phyloP scores from a whole-genome alignment of 495 filamentous ascomycete species.

The Hypoxylon rickii region DNA sequence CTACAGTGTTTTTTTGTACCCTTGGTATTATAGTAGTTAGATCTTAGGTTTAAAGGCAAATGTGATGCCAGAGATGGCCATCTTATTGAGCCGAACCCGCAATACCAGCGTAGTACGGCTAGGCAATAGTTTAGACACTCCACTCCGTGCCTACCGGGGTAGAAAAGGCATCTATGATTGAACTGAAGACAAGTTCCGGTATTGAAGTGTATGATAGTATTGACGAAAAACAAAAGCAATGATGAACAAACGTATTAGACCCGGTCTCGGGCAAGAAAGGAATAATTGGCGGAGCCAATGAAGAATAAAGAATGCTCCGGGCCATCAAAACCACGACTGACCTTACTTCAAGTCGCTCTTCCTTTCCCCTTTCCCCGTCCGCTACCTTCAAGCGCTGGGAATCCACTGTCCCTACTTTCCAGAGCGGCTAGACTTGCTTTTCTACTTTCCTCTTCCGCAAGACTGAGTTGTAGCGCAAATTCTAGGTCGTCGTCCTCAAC shows the following conservation, averaged over 20 bases:
- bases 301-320: background rate
- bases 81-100: too few relatives aligned
- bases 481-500: slow-evolving; percentile 71
- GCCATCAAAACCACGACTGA: background rate
- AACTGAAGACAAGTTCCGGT: background rate
- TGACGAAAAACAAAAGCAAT: background rate
- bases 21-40: too few relatives aligned
- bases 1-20: too few relatives aligned
- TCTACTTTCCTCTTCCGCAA: slow-evolving; percentile 73
- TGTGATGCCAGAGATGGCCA: too few relatives aligned
- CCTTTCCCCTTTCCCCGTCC: slow-evolving; percentile 50
- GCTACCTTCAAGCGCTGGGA: slow-evolving; percentile 55
- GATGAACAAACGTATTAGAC: background rate
- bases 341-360: slow-evolving; percentile 44
- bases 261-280: slow-evolving; percentile 6
- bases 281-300: too few relatives aligned
- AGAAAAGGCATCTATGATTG: background rate
- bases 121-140: too few relatives aligned
- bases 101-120: too few relatives aligned
- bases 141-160: too few relatives aligned
- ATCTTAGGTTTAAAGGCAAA: too few relatives aligned
- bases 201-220: background rate
- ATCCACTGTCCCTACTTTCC: slow-evolving; percentile 55
- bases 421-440: slow-evolving; percentile 32
- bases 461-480: slow-evolving; percentile 80